A percentile compares a stretch with the other conserved stretches of the same genome.
Evolutionary conservation across 2,329 filamentous ascomycete genomes (phyloP).

Genomic region (Phoma herbarum): DNA sequence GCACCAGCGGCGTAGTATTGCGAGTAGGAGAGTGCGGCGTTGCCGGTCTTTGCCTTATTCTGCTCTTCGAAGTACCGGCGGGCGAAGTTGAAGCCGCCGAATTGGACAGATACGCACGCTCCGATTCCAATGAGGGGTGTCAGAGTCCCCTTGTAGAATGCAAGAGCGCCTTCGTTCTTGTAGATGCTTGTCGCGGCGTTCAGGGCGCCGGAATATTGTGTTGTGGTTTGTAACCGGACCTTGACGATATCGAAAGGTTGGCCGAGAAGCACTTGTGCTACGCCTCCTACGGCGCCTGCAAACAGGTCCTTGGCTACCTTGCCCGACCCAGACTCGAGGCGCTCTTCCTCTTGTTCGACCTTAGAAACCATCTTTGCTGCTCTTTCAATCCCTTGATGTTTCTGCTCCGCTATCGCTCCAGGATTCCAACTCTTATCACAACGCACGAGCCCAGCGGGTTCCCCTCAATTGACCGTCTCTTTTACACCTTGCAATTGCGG

Average conservation of each 20-base stretch:
- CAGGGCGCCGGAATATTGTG: conserved; percentile 80
- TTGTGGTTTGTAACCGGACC: conserved; percentile 91
- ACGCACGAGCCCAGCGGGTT: conserved; percentile 6
- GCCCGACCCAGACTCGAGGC: conserved; percentile 44
- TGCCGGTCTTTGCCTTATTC: conserved; percentile 62
- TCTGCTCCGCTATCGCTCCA: conserved; percentile 10
- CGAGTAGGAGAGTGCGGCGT: conserved; percentile 70
- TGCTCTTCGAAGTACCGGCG: conserved; percentile 82
- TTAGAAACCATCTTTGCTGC: conserved; percentile 27
- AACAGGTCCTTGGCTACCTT: conserved; percentile 83
- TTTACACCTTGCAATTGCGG: background rate
- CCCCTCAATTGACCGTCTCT: background rate
- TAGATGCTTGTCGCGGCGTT: conserved; percentile 85
- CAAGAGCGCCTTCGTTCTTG: conserved; percentile 83
- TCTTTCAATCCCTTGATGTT: background rate
- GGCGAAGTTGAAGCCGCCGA: conserved; percentile 94
- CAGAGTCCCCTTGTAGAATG: conserved; percentile 98
- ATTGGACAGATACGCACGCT: conserved; percentile 96
- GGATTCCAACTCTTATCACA: conserved; percentile 10
- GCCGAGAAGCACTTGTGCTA: conserved; percentile 91
- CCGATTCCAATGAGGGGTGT: conserved; percentile 95
- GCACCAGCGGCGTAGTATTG: conserved; percentile 93
- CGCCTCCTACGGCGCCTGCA: conserved; percentile 86
- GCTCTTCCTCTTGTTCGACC: conserved; percentile 53
- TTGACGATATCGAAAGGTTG: conserved; percentile 79